Evolutionary conservation across 2,329 filamentous ascomycete species (phyloP).

Genomic region (Pseudopithomyces maydicus): DNA sequence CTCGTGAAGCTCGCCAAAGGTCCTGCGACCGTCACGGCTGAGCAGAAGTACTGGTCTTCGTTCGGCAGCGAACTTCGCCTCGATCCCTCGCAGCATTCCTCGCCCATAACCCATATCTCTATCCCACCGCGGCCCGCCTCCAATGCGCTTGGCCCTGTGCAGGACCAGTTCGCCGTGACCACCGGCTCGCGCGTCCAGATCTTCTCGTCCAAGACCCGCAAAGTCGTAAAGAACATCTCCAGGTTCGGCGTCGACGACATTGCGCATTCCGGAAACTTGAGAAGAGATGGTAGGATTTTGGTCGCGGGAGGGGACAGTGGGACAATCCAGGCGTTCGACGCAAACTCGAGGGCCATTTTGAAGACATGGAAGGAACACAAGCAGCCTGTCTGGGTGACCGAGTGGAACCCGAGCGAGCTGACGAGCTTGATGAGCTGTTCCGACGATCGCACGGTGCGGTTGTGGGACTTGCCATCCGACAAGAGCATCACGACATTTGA

Average conservation of each 20-base stretch:
- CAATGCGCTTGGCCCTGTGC: slow-evolving; percentile 44
- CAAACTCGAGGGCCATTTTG: slow-evolving; percentile 85
- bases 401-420: slow-evolving; percentile 87
- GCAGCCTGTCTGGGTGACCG: slow-evolving; percentile 89
- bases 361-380: slow-evolving; percentile 96
- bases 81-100: slow-evolving; percentile 81
- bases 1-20: slow-evolving; percentile 83
- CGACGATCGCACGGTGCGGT: slow-evolving; percentile 88
- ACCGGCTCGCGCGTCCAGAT: slow-evolving; percentile 91
- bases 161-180: slow-evolving; percentile 88
- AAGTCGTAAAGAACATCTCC: slow-evolving; percentile 91
- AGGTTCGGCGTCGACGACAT: slow-evolving; percentile 81
- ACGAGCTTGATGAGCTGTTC: slow-evolving; percentile 87
- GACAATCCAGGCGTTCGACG: slow-evolving; percentile 92
- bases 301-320: slow-evolving; percentile 92
- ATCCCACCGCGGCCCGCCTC: slow-evolving; percentile 58
- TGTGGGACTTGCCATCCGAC: slow-evolving; percentile 91
- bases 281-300: slow-evolving; percentile 85
- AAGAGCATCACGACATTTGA: slow-evolving; percentile 76
- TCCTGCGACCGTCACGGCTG: slow-evolving; percentile 81
- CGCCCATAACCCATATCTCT: slow-evolving; percentile 88
- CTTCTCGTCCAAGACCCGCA: slow-evolving; percentile 88
- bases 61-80: slow-evolving; percentile 92
- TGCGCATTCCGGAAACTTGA: slow-evolving; percentile 85
- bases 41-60: slow-evolving; percentile 94